Evolutionary conservation across 345 rosid species (phyloP), one percentile per base, ranked within the genome.

Genomic region (Cardamine chenopodiifolia): DNA sequence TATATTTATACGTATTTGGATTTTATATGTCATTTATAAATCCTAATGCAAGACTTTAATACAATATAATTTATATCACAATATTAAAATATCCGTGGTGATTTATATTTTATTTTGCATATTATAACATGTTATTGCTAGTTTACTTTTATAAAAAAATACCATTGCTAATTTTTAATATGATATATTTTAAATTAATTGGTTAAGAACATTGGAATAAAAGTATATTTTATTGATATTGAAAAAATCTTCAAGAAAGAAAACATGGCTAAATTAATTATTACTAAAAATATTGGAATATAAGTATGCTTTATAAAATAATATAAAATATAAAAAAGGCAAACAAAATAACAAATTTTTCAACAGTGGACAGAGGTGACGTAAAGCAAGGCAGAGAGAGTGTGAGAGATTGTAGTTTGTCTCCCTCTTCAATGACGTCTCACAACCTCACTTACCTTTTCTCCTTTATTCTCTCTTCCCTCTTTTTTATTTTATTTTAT

Each of bases 401-500:
- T 50, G 52, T 39, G 70, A 69, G 70, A 77, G 77, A 71, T 70
- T 71, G 72, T 77, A 50, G 68, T 72, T 72, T 78, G 73, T 71
- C 77, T 78, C 69, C 72, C 81, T 66, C 77, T 58, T 66, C 76
- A 77, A 7, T 77, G 76, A 64, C 80, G 80, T 77, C 80, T 77
- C 72, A 45, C 71, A 48, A 63, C 80, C 71, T 77, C 68, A 71
- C 71, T 77, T 37, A 77, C 66, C 80, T 77, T 77, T 77, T 50
- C 73, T 66, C 29, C 81, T 71, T 71, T 78, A 71, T 65, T 78
- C 77, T 72, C 73, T 65, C 73, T 40, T 53, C 31, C 39, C 18
- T 32, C 10, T 52, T 67, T 47, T 29, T 28, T 4, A 2, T 23
- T 55, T 29, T 17, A 0, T 52, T 42, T 14, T 4, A 39, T 7